Conservation (phyloP, 1,284 basidiomycete genomes). For the Marasmius oreades region DNA sequence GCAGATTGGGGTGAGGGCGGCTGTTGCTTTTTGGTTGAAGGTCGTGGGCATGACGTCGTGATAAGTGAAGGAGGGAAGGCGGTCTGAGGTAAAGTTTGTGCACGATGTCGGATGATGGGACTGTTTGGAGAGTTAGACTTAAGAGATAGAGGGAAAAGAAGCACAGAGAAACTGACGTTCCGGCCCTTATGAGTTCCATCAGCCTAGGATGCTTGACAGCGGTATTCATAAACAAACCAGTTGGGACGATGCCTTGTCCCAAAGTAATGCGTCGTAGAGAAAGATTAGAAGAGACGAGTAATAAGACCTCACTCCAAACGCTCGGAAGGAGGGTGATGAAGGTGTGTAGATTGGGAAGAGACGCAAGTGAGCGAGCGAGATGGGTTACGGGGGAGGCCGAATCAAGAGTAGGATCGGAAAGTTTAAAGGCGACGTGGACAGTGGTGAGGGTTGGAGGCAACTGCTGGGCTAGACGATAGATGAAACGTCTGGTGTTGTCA, state of each 20-base stretch:
- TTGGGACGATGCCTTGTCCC: conserved; percentile 28
- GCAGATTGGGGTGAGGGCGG: neutral
- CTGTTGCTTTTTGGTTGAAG: neutral
- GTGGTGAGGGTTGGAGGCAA: neutral
- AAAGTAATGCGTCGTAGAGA: neutral
- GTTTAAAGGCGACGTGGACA: neutral
- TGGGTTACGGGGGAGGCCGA: neutral
- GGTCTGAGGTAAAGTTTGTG: conserved; percentile 13
- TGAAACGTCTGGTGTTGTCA: neutral
- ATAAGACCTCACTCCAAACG: neutral
- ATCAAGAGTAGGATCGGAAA: neutral
- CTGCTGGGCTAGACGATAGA: neutral
- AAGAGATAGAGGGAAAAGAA: neutral
- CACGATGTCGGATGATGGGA: conserved; percentile 19
- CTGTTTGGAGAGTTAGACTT: neutral
- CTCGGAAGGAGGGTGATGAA: neutral
- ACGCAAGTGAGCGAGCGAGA: neutral
- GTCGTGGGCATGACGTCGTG: no score
- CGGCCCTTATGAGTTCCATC: conserved; percentile 39
- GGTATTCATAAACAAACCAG: conserved; percentile 43
- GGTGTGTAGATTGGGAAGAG: neutral
- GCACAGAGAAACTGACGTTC: conserved; percentile 33
- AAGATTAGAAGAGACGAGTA: neutral
- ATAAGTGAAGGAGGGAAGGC: neutral
- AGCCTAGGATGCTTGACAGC: conserved; percentile 39